Conservation (phyloP, 805 yeast species). For the Ogataea methylovora region DNA sequence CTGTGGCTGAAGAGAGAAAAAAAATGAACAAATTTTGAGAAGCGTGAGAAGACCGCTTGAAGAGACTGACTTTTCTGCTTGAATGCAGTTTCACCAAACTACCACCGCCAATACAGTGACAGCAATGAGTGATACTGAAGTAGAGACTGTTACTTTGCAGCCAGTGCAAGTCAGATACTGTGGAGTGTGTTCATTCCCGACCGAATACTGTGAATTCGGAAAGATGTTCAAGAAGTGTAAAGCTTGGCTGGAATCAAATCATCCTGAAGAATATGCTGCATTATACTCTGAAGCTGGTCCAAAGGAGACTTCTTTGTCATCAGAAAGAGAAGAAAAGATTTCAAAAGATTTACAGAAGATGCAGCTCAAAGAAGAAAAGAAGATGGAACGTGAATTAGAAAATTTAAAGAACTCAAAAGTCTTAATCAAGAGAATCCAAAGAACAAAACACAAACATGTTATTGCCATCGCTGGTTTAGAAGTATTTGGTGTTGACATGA, state of each 20-base stretch:
- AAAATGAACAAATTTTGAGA: no score
- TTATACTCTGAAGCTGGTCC: constrained; percentile 58
- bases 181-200: constrained; percentile 77
- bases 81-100: no score
- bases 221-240: constrained; percentile 75
- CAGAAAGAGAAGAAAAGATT: constrained; percentile 77
- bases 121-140: constrained; percentile 8
- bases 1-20: no score
- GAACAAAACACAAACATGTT: constrained; percentile 84
- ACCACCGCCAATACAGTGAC: no score
- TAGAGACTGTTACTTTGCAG: constrained; percentile 3
- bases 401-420: constrained; percentile 77
- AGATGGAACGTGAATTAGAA: constrained; percentile 76
- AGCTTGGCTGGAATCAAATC: constrained; percentile 62
- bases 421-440: constrained; percentile 74
- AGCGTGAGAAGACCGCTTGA: no score
- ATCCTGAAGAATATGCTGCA: constrained; percentile 47
- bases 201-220: constrained; percentile 90
- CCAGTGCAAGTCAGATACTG: constrained; percentile 51
- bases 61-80: no score
- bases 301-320: constrained; percentile 42
- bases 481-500: constrained; percentile 81
- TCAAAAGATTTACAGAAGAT: constrained; percentile 76
- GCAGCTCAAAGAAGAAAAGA: constrained; percentile 80
- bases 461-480: constrained; percentile 84